phyloP scores from a whole-genome alignment of 2,329 filamentous ascomycete genomes.

The Aspergillus melleus region DNA sequence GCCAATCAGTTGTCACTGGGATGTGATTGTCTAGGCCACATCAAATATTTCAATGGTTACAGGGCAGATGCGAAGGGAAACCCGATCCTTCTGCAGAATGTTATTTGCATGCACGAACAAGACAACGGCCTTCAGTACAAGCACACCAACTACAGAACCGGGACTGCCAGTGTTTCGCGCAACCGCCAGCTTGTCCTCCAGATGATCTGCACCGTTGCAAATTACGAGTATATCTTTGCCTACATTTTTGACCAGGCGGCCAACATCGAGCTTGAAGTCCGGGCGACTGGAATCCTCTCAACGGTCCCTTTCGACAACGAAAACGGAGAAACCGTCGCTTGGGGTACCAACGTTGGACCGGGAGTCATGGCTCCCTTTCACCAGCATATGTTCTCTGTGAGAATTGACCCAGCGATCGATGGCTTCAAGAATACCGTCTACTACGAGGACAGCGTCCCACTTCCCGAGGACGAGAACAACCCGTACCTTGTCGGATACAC shows the following conservation, averaged over 20 bases:
- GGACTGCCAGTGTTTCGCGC: constrained; percentile 62
- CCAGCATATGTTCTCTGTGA: constrained; percentile 73
- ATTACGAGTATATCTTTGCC: constrained; percentile 73
- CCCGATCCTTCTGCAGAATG: constrained; percentile 62
- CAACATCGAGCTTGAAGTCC: constrained; percentile 66
- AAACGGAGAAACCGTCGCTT: constrained; percentile 62
- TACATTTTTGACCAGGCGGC: constrained; percentile 72
- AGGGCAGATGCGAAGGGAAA: constrained; percentile 61
- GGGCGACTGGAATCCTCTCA: constrained; percentile 67
- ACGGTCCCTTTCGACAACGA: constrained; percentile 64
- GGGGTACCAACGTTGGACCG: constrained; percentile 68
- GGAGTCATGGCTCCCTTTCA: constrained; percentile 70
- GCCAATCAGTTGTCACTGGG: constrained; percentile 69
- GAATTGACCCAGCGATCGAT: constrained; percentile 63
- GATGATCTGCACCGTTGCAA: constrained; percentile 69
- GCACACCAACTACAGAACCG: constrained; percentile 70
- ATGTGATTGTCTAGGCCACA: constrained; percentile 69
- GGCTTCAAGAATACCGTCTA: constrained; percentile 57
- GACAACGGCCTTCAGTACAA: constrained; percentile 70
- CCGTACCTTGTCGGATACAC: constrained; percentile 55
- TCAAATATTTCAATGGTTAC: constrained; percentile 64
- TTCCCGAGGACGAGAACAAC: constrained; percentile 56
- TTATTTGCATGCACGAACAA: constrained; percentile 70
- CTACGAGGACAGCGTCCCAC: constrained; percentile 60
- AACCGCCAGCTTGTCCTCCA: constrained; percentile 67